Conservation (phyloP, 306 rosid genomes). For the Vachellia pachyceras region DNA sequence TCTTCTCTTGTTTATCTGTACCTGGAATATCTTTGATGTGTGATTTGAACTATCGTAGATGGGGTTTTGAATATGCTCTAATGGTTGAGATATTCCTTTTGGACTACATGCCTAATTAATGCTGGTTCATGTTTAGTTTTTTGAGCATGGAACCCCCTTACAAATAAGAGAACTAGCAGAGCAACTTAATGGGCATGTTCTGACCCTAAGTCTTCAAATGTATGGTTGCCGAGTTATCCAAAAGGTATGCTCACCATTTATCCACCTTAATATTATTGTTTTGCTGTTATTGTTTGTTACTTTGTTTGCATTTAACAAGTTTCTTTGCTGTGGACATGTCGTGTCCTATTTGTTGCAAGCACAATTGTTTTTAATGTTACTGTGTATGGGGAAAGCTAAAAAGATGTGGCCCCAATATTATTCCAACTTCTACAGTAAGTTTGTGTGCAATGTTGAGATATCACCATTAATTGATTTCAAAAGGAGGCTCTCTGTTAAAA, state of each 20-base stretch:
- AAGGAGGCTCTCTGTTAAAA: constrained; percentile 12
- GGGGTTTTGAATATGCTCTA: constrained; percentile 17
- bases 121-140: constrained; percentile 68
- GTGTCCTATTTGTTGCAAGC: background rate
- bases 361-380: constrained; percentile 4
- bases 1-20: constrained; percentile 2
- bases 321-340: background rate
- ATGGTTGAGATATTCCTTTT: constrained; percentile 6
- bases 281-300: background rate
- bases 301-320: constrained; percentile 3
- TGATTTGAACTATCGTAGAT: constrained; percentile 6
- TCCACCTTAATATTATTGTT: constrained; percentile 29
- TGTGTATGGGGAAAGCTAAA: constrained; percentile 10
- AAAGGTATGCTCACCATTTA: constrained; percentile 60
- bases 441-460: background rate
- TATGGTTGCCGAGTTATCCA: constrained; percentile 99
- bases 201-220: constrained; percentile 95
- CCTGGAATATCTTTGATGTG: background rate
- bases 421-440: background rate
- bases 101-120: constrained; percentile 30
- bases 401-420: background rate
- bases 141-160: constrained; percentile 82
- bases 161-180: constrained; percentile 94
- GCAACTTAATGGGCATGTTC: constrained; percentile 81
- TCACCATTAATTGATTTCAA: constrained; percentile 1